phyloP scores from a whole-genome alignment of 2,329 filamentous ascomycete species.

The Septoria petroselini region DNA sequence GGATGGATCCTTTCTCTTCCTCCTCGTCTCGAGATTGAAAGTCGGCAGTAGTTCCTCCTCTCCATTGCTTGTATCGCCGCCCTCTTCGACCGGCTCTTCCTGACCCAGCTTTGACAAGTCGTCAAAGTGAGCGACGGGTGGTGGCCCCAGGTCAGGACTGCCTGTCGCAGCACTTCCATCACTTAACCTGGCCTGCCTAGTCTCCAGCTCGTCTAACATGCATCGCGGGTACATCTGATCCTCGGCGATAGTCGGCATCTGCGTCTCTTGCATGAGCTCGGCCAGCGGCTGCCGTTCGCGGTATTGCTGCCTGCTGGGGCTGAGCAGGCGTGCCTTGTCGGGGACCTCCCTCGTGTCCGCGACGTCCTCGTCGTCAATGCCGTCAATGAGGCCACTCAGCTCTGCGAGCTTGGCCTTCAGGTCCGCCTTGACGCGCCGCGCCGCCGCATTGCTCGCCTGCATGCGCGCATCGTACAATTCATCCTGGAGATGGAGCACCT shows the following conservation, averaged over 20 bases:
- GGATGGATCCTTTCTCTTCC: conserved; percentile 52
- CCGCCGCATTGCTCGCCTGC: conserved; percentile 59
- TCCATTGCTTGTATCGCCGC: conserved; percentile 18
- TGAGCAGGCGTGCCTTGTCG: conserved; percentile 23
- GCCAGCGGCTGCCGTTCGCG: conserved; percentile 35
- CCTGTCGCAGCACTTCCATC: conserved; percentile 56
- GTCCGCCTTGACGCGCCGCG: conserved; percentile 65
- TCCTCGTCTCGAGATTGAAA: conserved; percentile 52
- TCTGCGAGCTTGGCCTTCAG: conserved; percentile 71
- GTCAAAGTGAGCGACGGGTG: conserved; percentile 54
- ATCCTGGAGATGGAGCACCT: conserved; percentile 66
- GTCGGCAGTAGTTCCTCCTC: conserved; percentile 41
- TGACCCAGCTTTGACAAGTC: conserved; percentile 15
- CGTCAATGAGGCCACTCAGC: conserved; percentile 64
- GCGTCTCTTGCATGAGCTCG: conserved; percentile 35
- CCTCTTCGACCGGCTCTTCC: conserved; percentile 2
- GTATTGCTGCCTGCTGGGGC: conserved; percentile 30
- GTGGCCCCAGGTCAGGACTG: conserved; percentile 62
- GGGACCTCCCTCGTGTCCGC: conserved; percentile 15
- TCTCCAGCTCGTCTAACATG: conserved; percentile 63
- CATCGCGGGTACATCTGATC: conserved; percentile 64
- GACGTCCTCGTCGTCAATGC: conserved; percentile 51
- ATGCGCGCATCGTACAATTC: conserved; percentile 60
- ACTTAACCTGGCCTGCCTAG: conserved; percentile 50
- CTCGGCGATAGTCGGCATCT: conserved; percentile 67